Base-by-base conservation (phyloP, 2,329 filamentous ascomycete species). In the Hymenoscyphus fructigenus region DNA sequence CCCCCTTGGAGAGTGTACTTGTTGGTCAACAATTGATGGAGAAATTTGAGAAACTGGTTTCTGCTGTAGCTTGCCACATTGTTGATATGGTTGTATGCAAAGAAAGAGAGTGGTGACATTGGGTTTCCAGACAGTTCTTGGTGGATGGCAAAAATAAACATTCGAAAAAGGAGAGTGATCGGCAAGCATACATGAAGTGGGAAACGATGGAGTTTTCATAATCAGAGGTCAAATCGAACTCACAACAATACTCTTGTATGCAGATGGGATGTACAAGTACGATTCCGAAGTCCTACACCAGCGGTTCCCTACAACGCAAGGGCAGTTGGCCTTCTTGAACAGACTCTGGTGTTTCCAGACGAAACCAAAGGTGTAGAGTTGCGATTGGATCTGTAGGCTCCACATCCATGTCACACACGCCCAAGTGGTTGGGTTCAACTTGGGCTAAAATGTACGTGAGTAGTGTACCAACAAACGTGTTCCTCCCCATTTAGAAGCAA, bases 31-130 rank as follows among this genome's bases (percentile, higher is more conserved):
- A 58, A 34, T 32, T 58, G 14, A 32, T 28, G 14, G n/a, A 26
- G 17, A n/a, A 41, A 41, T n/a, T 36, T 12, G 29, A 20, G 56
- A 57, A 23, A 57, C 56, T 57, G 34, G 56, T 36, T 34, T 57
- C 6, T 57, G n/a, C n/a, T 2, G 6, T 32, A 9, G 38, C 28
- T 34, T 32, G 29, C n/a, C 34, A 34, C 34, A 12, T 57, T 23
- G 3, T 53, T 20, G 23, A 60, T 20, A 32, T 26, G 20, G n/a
- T 50, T 50, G 44, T 23, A 50, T 50, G 44, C 44, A 50, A 50
- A 50, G 5, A 23, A 50, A 9, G 1, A 12, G 44, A 50, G 20
- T 12, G 44, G 44, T 23, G 12, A 23, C 44, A 23, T 50, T 50
- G 44, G 44, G 44, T 50, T 26, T 50, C 20, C 9, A 50, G n/a